Percentiles rank a stretch among this genome's conserved stretches.
Evolutionary conservation across 257 asterid species (phyloP).

Genomic region (Verbena officinalis): DNA sequence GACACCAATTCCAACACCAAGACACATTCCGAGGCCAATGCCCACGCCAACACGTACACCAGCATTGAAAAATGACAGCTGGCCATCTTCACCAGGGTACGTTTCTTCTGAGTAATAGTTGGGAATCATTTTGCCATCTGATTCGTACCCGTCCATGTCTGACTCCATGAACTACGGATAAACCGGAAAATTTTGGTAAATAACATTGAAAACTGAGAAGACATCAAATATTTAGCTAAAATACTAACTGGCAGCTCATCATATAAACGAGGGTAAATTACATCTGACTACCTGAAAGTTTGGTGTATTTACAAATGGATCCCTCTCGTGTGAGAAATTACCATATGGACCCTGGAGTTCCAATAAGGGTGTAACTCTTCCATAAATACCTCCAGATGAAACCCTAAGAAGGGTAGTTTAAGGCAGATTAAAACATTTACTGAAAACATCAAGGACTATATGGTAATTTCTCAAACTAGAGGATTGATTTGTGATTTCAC

Average conservation of each 20-base stretch:
- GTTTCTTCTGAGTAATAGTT: conserved; percentile 46
- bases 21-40: conserved; percentile 66
- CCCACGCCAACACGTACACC: conserved; percentile 71
- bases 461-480: too few relatives aligned
- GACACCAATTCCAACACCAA: conserved; percentile 56
- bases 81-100: conserved; percentile 58
- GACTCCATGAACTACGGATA: conserved; percentile 40
- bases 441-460: too few relatives aligned
- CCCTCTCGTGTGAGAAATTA: too few relatives aligned
- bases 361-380: too few relatives aligned
- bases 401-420: too few relatives aligned
- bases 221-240: background rate
- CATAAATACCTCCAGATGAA: too few relatives aligned
- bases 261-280: too few relatives aligned
- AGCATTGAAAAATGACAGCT: conserved; percentile 61
- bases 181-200: conserved; percentile 3
- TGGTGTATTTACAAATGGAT: too few relatives aligned
- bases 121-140: conserved; percentile 39
- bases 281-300: too few relatives aligned
- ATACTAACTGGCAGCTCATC: background rate
- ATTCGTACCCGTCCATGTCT: conserved; percentile 38
- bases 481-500: too few relatives aligned
- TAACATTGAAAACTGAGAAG: background rate
- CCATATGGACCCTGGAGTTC: too few relatives aligned
- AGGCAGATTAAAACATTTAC: too few relatives aligned